These are phyloP conservation scores for Gynostemma pentaphyllum DNA, from an alignment of 306 rosid genomes.

Conservation along the genomic window DNA sequence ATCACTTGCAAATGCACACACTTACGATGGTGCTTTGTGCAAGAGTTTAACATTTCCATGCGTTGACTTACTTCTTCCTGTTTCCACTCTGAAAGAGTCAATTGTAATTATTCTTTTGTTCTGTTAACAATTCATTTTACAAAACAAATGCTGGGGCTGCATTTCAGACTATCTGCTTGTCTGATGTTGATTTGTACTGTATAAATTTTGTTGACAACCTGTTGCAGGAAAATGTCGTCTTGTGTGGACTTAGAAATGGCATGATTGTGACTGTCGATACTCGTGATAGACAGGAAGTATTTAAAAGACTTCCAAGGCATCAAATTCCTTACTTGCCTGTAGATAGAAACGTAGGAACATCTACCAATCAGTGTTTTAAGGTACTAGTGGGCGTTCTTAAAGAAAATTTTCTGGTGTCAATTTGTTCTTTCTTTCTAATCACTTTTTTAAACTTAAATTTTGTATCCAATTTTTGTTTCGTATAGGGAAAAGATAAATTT, in stretches of 20 bases:
- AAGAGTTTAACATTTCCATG: neutral
- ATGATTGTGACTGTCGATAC: slow-evolving; percentile 58
- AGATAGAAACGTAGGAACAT: slow-evolving; percentile 23
- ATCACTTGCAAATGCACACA: neutral
- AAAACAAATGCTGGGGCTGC: neutral
- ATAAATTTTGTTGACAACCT: slow-evolving; percentile 5
- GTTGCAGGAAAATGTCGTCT: slow-evolving; percentile 64
- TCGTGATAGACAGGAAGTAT: slow-evolving; percentile 44
- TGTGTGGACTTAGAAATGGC: slow-evolving; percentile 96
- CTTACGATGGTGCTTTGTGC: neutral
- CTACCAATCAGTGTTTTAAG: slow-evolving; percentile 44
- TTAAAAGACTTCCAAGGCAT: slow-evolving; percentile 32
- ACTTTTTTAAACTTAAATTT: neutral
- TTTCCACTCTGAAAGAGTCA: neutral
- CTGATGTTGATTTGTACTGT: slow-evolving; percentile 1
- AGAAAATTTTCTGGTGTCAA: neutral
- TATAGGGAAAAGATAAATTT: neutral
- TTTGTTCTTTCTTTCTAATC: neutral
- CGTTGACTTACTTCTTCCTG: too few relatives aligned
- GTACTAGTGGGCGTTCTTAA: slow-evolving; percentile 19
- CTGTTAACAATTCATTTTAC: neutral
- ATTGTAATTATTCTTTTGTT: neutral
- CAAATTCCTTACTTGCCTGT: slow-evolving; percentile 27
- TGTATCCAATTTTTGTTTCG: neutral
- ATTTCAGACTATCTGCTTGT: neutral